phyloP scores from a whole-genome alignment of 805 yeast genomes.

The Ascoidea tarda region DNA sequence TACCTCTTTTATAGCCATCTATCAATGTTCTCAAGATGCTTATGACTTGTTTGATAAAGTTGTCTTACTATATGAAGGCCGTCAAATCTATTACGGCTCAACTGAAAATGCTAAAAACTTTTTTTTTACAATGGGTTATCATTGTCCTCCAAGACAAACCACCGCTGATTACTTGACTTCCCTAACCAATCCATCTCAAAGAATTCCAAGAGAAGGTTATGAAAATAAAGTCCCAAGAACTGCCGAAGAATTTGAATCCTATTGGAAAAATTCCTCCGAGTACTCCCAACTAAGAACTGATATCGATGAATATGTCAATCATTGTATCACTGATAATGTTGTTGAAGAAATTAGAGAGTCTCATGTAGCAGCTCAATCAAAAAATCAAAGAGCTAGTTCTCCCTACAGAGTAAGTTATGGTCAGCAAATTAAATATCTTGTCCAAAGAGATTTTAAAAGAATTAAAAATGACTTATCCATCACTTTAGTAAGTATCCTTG shows the following conservation, averaged over 20 bases:
- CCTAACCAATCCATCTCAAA: constrained; percentile 37
- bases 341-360: constrained; percentile 19
- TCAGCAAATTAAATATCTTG: constrained; percentile 35
- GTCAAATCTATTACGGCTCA: constrained; percentile 39
- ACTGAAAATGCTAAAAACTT: constrained; percentile 30
- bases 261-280: constrained; percentile 33
- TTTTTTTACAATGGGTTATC: constrained; percentile 40
- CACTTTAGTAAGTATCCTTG: constrained; percentile 24
- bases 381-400: constrained; percentile 29
- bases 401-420: constrained; percentile 37
- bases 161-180: constrained; percentile 47
- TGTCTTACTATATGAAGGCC: constrained; percentile 37
- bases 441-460: constrained; percentile 34
- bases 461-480: constrained; percentile 35
- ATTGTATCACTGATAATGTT: constrained; percentile 10
- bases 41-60: constrained; percentile 42
- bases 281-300: constrained; percentile 23
- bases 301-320: constrained; percentile 24
- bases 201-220: constrained; percentile 27
- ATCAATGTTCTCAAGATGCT: constrained; percentile 42
- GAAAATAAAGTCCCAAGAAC: constrained; percentile 38
- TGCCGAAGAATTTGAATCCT: constrained; percentile 33
- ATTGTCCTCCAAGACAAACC: constrained; percentile 42
- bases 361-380: constrained; percentile 39
- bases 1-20: constrained; percentile 49